phyloP scores from a whole-genome alignment of 805 yeast genomes.

The Yamadazyma sp. region DNA sequence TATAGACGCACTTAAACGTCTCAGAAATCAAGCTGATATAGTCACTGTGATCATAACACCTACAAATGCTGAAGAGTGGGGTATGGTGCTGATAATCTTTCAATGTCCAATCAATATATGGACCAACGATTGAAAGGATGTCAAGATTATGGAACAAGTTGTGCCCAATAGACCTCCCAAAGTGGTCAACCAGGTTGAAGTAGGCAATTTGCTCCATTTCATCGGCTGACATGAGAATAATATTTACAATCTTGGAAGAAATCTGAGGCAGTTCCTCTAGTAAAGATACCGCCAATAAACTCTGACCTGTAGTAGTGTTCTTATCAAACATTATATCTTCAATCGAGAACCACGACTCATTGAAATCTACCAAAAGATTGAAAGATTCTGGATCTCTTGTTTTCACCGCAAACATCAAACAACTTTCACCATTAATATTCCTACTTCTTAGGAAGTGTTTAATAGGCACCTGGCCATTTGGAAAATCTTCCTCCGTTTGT shows the following conservation, averaged over 20 bases:
- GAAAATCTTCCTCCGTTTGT: constrained; percentile 9
- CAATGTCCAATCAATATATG: constrained; percentile 63
- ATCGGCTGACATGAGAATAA: constrained; percentile 44
- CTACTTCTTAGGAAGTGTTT: constrained; percentile 26
- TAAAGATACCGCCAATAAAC: constrained; percentile 62
- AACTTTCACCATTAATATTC: constrained; percentile 63
- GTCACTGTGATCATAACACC: constrained; percentile 76
- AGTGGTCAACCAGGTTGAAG: constrained; percentile 49
- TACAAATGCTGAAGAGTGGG: constrained; percentile 69
- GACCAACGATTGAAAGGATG: constrained; percentile 55
- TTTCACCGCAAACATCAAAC: constrained; percentile 61
- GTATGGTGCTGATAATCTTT: constrained; percentile 71
- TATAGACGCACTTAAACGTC: constrained; percentile 45
- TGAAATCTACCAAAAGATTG: constrained; percentile 42
- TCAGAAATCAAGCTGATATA: constrained; percentile 50
- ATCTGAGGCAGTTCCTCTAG: constrained; percentile 50
- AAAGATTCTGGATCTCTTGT: constrained; percentile 48
- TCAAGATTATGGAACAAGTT: constrained; percentile 58
- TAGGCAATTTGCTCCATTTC: constrained; percentile 48
- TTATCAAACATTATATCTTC: constrained; percentile 70
- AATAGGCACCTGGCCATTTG: constrained; percentile 16
- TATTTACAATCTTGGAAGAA: constrained; percentile 41
- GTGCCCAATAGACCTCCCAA: constrained; percentile 69
- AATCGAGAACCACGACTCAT: constrained; percentile 51
- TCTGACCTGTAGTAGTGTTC: constrained; percentile 50